Conservation (phyloP, 2,329 filamentous ascomycete species). For the Aspergillus versicolor region DNA sequence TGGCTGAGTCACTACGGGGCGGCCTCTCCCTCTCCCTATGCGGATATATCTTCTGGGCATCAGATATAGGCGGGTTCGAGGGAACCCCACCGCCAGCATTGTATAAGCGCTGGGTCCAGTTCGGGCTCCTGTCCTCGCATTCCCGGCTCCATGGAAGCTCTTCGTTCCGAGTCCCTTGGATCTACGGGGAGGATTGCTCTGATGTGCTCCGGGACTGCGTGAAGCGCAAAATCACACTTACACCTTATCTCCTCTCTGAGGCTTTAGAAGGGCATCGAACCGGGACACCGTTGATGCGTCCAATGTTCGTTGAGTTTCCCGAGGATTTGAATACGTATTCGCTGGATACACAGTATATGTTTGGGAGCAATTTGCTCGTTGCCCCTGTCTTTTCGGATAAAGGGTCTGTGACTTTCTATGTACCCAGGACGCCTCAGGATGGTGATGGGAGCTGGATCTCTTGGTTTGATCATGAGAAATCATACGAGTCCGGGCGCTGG, state of each 20-base stretch:
- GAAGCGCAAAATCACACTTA: conserved; percentile 55
- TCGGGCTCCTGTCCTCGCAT: conserved; percentile 69
- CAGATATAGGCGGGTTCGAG: conserved; percentile 72
- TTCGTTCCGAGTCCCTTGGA: conserved; percentile 74
- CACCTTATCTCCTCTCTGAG: conserved; percentile 58
- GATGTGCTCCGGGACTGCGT: conserved; percentile 57
- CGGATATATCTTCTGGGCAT: conserved; percentile 68
- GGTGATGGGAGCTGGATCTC: conserved; percentile 49
- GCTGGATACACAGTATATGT: conserved; percentile 71
- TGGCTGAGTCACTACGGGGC: conserved; percentile 69
- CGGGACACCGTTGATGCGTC: conserved; percentile 63
- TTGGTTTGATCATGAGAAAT: conserved; percentile 47
- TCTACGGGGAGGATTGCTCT: conserved; percentile 64
- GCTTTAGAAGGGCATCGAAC: conserved; percentile 51
- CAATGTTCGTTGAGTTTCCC: conserved; percentile 69
- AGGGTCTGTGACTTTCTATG: conserved; percentile 66
- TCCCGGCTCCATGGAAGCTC: conserved; percentile 68
- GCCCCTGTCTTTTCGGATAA: conserved; percentile 64
- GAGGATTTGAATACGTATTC: conserved; percentile 67
- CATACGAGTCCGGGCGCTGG: conserved; percentile 49
- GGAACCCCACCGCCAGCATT: conserved; percentile 65
- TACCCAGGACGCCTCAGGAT: conserved; percentile 50
- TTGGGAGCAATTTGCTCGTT: conserved; percentile 64
- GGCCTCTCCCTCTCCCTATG: conserved; percentile 63
- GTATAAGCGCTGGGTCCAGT: conserved; percentile 78